Percentiles rank a stretch among this genome's conserved stretches.
Conservation (phyloP, 176 grass and related monocot genomes). For the Triticum timopheevii region DNA sequence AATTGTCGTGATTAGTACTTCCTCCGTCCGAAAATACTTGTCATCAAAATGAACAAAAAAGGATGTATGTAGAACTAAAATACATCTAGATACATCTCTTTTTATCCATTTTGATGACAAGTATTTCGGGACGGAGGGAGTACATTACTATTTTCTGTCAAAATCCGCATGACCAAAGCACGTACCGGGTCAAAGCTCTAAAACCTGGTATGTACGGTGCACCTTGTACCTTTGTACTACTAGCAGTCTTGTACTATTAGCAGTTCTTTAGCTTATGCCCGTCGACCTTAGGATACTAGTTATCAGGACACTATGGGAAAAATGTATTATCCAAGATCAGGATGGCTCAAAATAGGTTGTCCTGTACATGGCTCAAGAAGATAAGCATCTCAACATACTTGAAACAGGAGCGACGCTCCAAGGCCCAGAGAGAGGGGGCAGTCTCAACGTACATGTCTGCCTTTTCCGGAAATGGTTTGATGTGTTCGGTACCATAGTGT, state of each 20-base stretch:
- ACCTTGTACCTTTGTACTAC: neutral
- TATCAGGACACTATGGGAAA: too few species aligned
- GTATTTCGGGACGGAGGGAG: too few species aligned
- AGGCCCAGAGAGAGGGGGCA: too few species aligned
- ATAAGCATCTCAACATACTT: neutral
- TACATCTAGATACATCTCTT: too few species aligned
- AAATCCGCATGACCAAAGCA: neutral
- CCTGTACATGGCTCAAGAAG: neutral
- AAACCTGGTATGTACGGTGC: neutral
- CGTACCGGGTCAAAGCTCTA: neutral
- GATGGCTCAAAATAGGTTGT: neutral
- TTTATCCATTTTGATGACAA: too few species aligned
- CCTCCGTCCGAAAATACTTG: too few species aligned
- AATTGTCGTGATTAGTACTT: neutral
- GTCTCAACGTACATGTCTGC: too few species aligned
- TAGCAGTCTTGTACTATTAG: neutral
- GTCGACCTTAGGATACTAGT: neutral
- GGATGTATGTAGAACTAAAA: too few species aligned
- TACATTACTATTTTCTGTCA: neutral
- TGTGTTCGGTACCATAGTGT: too few species aligned
- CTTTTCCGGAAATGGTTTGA: too few species aligned
- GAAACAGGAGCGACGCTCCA: neutral
- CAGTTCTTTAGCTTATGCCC: neutral
- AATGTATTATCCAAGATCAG: neutral
- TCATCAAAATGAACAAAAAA: too few species aligned